Evolutionary conservation across 306 rosid species (phyloP).

Genomic region (Glycine latifolia): DNA sequence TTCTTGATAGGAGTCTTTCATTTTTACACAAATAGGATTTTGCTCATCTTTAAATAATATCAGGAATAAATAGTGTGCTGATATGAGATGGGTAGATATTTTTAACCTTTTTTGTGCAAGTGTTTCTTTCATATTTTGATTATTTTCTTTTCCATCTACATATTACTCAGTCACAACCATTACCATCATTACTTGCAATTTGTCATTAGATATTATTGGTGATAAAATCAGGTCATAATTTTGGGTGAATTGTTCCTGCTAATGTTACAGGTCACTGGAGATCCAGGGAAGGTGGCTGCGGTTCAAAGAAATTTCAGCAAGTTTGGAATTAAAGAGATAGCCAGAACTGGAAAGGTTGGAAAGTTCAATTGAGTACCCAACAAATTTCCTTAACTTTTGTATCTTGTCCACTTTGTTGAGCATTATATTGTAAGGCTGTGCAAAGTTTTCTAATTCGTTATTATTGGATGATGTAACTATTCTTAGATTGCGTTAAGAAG

Average conservation of each 20-base stretch:
- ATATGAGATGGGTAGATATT: conserved; percentile 37
- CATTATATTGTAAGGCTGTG: conserved; percentile 27
- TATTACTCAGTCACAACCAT: conserved; percentile 1
- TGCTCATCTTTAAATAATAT: conserved; percentile 26
- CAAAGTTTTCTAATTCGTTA: conserved; percentile 31
- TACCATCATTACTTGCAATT: conserved; percentile 22
- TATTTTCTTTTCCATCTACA: conserved; percentile 7
- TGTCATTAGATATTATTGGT: conserved; percentile 30
- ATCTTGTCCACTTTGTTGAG: conserved; percentile 25
- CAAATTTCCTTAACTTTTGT: conserved; percentile 30
- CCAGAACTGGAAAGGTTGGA: conserved; percentile 89
- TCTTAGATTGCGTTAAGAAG: conserved; percentile 87
- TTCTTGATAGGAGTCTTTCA: conserved; percentile 28
- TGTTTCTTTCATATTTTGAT: conserved; percentile 6
- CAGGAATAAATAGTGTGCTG: conserved; percentile 24
- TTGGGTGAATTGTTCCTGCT: conserved; percentile 29
- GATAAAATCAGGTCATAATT: conserved; percentile 19
- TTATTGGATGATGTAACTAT: conserved; percentile 34
- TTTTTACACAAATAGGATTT: conserved; percentile 19
- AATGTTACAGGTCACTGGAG: conserved; percentile 79
- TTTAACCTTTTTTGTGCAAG: conserved; percentile 18
- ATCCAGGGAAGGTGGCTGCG: conserved; percentile 90
- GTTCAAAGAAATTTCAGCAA: conserved; percentile 71
- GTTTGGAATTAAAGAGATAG: conserved; percentile 86
- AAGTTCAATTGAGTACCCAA: conserved; percentile 36